Percentiles rank a stretch among this genome's conserved stretches.
phyloP scores from a whole-genome alignment of 139 green algal species.

The Penium margaritaceum region DNA sequence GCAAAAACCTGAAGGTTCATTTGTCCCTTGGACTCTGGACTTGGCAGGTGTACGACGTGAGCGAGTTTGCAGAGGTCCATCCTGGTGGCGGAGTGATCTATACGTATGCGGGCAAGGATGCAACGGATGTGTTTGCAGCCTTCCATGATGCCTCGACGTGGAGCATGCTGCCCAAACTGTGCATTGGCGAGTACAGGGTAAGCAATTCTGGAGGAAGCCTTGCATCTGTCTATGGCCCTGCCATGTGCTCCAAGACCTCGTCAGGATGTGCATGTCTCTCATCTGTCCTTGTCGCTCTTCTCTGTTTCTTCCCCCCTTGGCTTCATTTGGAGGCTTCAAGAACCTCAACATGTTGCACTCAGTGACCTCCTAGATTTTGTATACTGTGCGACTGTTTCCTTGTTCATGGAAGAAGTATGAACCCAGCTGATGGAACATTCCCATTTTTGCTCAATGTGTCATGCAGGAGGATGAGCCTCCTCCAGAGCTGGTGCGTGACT shows the following conservation, averaged over 20 bases:
- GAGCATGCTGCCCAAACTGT: constrained; percentile 46
- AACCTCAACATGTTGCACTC: not conserved
- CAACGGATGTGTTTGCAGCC: constrained; percentile 59
- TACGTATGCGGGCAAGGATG: constrained; percentile 58
- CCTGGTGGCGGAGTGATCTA: constrained; percentile 60
- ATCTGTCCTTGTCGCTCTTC: not conserved
- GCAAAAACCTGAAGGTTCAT: not conserved
- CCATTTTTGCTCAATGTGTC: not conserved
- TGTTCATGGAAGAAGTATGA: no score
- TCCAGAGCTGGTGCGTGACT: constrained; percentile 51
- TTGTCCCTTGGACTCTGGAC: not conserved
- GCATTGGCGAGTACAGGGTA: constrained; percentile 54
- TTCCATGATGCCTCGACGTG: constrained; percentile 56
- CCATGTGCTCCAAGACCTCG: not conserved
- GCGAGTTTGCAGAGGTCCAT: constrained; percentile 49
- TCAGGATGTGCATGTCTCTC: not conserved
- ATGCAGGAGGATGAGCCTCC: constrained; percentile 27
- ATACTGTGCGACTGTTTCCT: no score
- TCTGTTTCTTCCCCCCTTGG: not conserved
- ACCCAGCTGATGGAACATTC: no score
- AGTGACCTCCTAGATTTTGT: no score
- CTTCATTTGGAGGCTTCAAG: not conserved
- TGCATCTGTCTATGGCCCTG: not conserved
- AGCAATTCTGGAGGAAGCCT: not conserved
- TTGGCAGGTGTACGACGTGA: constrained; percentile 62